Conservation (phyloP, 805 yeast genomes). For the Zygosaccharomyces pseudorouxii region DNA sequence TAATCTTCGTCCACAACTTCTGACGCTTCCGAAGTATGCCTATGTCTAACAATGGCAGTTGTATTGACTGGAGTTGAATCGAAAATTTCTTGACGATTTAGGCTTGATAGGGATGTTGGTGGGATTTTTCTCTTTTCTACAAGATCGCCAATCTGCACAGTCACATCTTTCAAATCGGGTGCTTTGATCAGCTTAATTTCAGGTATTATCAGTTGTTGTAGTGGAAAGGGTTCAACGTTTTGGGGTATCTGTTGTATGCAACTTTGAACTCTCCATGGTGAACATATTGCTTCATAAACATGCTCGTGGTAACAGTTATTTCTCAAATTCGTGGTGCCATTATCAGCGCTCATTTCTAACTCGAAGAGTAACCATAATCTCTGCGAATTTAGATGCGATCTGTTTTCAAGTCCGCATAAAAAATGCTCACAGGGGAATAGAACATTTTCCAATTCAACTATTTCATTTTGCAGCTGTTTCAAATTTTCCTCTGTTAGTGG, state of each 20-base stretch:
- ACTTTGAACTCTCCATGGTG: constrained; percentile 19
- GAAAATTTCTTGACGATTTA: constrained; percentile 22
- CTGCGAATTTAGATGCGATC: constrained; percentile 10
- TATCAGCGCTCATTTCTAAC: constrained; percentile 28
- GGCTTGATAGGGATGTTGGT: constrained; percentile 15
- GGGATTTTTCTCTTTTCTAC: constrained; percentile 18
- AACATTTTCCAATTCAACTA: constrained; percentile 17
- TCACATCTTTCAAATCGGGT: constrained; percentile 5
- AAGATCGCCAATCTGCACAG: constrained; percentile 15
- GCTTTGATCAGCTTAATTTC: background rate
- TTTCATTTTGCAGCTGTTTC: constrained; percentile 20
- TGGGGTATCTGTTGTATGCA: constrained; percentile 6
- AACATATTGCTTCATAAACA: constrained; percentile 24
- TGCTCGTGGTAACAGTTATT: constrained; percentile 25
- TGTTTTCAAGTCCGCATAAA: constrained; percentile 18
- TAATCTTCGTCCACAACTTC: background rate
- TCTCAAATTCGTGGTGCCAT: constrained; percentile 24
- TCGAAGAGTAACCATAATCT: constrained; percentile 34
- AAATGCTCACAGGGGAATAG: constrained; percentile 17
- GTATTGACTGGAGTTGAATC: constrained; percentile 15
- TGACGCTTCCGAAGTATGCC: background rate
- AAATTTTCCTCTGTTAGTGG: constrained; percentile 19
- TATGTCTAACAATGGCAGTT: background rate
- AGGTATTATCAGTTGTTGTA: constrained; percentile 16
- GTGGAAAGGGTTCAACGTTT: constrained; percentile 11